Evolutionary conservation across 108 stramenopile genomes (phyloP).

Genomic region (Schizochytrium sp.): DNA sequence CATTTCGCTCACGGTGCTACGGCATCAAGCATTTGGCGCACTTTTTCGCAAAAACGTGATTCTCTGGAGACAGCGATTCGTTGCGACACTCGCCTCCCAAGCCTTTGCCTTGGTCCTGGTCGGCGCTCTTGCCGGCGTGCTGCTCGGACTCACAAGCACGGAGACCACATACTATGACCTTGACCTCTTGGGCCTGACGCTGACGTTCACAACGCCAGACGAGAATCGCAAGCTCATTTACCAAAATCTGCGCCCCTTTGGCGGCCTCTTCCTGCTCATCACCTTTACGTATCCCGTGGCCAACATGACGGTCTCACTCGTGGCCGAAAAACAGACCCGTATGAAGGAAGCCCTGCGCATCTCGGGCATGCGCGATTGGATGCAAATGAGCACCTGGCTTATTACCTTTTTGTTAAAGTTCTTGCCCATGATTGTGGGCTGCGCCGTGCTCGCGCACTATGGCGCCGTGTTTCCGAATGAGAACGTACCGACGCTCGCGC

Average conservation of each 20-base stretch:
- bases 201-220: neutral
- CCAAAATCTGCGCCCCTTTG: slow-evolving; percentile 1
- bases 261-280: slow-evolving; percentile 49
- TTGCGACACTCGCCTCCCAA: neutral
- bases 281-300: slow-evolving; percentile 55
- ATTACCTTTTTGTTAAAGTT: slow-evolving; percentile 25
- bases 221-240: neutral
- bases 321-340: slow-evolving; percentile 39
- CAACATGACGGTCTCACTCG: slow-evolving; percentile 29
- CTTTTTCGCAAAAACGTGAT: neutral
- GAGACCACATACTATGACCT: neutral
- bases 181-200: neutral
- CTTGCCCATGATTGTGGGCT: slow-evolving; percentile 28
- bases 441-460: slow-evolving; percentile 23
- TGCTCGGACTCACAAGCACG: neutral
- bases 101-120: neutral
- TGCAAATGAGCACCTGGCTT: slow-evolving; percentile 27
- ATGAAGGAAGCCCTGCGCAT: slow-evolving; percentile 49
- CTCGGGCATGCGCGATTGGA: slow-evolving; percentile 30
- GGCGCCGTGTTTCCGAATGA: slow-evolving; percentile 39
- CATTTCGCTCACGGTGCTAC: neutral
- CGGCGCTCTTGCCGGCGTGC: neutral
- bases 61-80: neutral
- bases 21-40: neutral
- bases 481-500: slow-evolving; percentile 33